These are phyloP conservation scores for Ascoidea tarda DNA, from an alignment of 805 yeast genomes.

Conservation along the genomic window DNA sequence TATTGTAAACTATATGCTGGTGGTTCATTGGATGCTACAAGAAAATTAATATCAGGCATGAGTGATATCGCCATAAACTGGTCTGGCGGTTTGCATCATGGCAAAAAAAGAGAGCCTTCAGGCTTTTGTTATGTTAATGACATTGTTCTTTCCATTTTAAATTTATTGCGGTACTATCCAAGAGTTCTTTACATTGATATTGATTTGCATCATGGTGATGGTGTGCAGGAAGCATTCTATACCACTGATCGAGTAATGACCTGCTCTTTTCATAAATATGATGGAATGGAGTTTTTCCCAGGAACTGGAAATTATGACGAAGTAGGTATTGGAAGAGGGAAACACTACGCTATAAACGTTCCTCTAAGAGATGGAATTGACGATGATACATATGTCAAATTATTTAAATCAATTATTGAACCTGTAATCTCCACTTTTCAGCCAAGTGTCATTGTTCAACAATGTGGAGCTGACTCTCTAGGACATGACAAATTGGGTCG, in stretches of 20 bases:
- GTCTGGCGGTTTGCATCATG: constrained; percentile 94
- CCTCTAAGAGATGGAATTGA: constrained; percentile 91
- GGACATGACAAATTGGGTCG: constrained; percentile 92
- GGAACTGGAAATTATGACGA: constrained; percentile 85
- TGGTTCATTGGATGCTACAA: constrained; percentile 86
- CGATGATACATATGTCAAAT: constrained; percentile 66
- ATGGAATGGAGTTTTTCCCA: constrained; percentile 74
- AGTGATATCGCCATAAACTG: constrained; percentile 92
- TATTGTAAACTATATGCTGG: constrained; percentile 85
- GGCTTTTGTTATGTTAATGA: constrained; percentile 90
- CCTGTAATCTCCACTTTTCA: constrained; percentile 86
- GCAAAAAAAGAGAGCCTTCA: constrained; percentile 78
- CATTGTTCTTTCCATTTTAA: constrained; percentile 73
- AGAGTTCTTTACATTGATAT: constrained; percentile 81
- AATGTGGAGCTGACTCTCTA: constrained; percentile 94
- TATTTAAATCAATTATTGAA: constrained; percentile 75
- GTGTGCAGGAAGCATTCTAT: constrained; percentile 89
- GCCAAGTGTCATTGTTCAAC: constrained; percentile 89
- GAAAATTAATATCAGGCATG: constrained; percentile 71
- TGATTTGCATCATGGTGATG: constrained; percentile 91
- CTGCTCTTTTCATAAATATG: constrained; percentile 77
- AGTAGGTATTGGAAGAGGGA: constrained; percentile 74
- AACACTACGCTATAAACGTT: constrained; percentile 71
- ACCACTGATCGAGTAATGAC: constrained; percentile 89
- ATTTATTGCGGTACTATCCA: constrained; percentile 68